A percentile compares a stretch with the other conserved stretches of the same genome.
Evolutionary conservation across 2,329 filamentous ascomycete genomes (phyloP).

Genomic region (Neofusicoccum parvum): DNA sequence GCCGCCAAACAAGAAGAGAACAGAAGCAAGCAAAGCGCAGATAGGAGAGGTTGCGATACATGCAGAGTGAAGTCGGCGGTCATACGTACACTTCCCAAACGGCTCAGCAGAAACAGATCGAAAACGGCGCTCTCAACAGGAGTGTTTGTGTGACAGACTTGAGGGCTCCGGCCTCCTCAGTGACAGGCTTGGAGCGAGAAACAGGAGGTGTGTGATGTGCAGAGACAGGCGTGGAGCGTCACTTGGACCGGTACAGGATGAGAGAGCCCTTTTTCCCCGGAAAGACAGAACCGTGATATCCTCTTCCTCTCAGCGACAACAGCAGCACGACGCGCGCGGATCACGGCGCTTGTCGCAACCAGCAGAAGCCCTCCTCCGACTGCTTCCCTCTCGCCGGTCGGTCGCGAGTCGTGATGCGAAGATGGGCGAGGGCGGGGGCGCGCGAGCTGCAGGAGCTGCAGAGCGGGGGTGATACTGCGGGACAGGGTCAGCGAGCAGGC

Average conservation of each 20-base stretch:
- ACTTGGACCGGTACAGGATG: constrained; percentile 21
- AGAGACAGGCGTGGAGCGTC: constrained; percentile 19
- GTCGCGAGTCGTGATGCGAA: constrained; percentile 8
- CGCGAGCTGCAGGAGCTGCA: not conserved
- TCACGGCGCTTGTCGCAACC: constrained; percentile 3
- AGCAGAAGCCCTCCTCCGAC: constrained; percentile 17
- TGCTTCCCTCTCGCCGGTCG: constrained; percentile 13
- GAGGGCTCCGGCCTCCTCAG: constrained; percentile 13
- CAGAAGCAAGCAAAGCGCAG: constrained; percentile 27
- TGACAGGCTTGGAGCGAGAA: constrained; percentile 18
- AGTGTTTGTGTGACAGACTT: constrained; percentile 24
- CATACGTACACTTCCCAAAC: constrained; percentile 24
- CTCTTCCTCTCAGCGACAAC: constrained; percentile 18
- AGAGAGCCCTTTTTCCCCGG: constrained; percentile 17
- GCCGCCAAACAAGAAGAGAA: constrained; percentile 3
- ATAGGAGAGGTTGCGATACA: constrained; percentile 20
- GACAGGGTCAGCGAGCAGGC: not conserved
- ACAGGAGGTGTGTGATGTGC: constrained; percentile 19
- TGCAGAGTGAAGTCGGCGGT: constrained; percentile 21
- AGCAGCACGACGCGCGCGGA: not conserved
- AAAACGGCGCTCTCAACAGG: constrained; percentile 33
- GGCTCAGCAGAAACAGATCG: constrained; percentile 31
- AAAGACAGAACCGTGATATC: constrained; percentile 21
- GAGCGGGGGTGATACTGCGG: not conserved
- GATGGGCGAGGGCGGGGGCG: not conserved